Evolutionary conservation across 805 yeast species (phyloP), one percentile per base, ranked within the genome.

Genomic region (Yarrowia sp.): DNA sequence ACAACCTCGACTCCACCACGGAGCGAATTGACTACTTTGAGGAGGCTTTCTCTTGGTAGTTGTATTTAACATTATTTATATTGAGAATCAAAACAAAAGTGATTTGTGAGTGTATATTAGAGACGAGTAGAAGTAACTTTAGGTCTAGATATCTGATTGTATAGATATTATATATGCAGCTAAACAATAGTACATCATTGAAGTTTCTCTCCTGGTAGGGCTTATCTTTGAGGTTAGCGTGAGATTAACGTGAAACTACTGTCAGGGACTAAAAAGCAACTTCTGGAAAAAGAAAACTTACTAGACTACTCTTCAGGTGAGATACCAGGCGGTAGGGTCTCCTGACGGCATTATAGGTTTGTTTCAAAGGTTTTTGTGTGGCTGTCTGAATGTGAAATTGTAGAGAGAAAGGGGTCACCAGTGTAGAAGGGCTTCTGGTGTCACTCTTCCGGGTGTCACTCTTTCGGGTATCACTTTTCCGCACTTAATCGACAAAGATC

Each of bases 21-120:
- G 77, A 80, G 56, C 76, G 87, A 63, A 79, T 88, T 22, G 89
- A 86, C 66, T 83, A 83, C 71, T 82, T 78, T 70, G 93, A 88
- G 71, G 90, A 87, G 71, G 76, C 85, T 56, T 90, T 86, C 75
- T 78, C 81, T 14, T 87, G 92, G 92, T 83, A 70, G 33, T n/a
- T 0, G 28, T 35, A 36, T 36, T 36, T 24, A 24, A 14, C 19
- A 9, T 24, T 24, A 43, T 43, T 43, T 41, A 41, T 41, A 41
- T n/a, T n/a, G n/a, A n/a, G n/a, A n/a, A n/a, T n/a, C n/a, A n/a
- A n/a, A n/a, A n/a, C n/a, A n/a, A n/a, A n/a, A n/a, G n/a, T n/a
- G n/a, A n/a, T n/a, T n/a, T n/a, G n/a, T n/a, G n/a, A n/a, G n/a
- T n/a, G n/a, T n/a, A n/a, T n/a, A n/a, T n/a, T n/a, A n/a, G n/a